Evolutionary conservation across 352 stramenopile species (phyloP), one percentile per base, ranked within the genome.

Genomic region (Phytophthora europaea): DNA sequence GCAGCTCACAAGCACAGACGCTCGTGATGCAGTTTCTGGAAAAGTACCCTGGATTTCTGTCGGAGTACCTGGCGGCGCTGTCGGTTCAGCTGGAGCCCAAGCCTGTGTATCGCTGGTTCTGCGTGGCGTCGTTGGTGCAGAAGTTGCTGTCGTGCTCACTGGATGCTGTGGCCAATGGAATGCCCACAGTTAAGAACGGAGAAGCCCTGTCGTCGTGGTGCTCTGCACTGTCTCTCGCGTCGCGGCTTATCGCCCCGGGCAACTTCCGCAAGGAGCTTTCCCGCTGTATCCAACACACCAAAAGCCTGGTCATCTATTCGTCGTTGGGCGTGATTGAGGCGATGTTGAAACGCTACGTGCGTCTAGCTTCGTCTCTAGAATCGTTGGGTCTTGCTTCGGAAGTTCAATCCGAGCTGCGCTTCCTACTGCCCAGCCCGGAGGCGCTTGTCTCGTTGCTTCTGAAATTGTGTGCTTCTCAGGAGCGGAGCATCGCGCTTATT

Each of bases 251-350:
- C 16, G 67, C 90, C 31, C 90, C 90, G 13, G 69, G 89, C 33
- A 93, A 75, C 33, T 90, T 84, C 36, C 84, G 82, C 20, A 97
- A 96, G 64, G 90, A 94, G 59, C 81, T 97, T 1, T 94, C 89
- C 8, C 89, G 90, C 28, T 79, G 88, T 45, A 84, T 97, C 20
- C 90, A 97, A 72, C 87, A 96, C 67, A 66, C 59, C 34, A 93
- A 90, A 65, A 78, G 85, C 33, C 68, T 97, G 20, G 79, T 97
- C 16, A 83, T 97, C 8, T 95, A 94, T 73, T 86, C 80, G 50
- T 77, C 79, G 6, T 76, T 97, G 12, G 87, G 88, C 1, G 53
- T 97, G 20, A 83, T 96, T 43, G 80, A 94, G 28, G 78, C 79
- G 2, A 81, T 78, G 1, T 63, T 97, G 26, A 76, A 75, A 23